Evolutionary conservation across 208 protist species (phyloP).

Genomic region (Crithidia mellificae): DNA sequence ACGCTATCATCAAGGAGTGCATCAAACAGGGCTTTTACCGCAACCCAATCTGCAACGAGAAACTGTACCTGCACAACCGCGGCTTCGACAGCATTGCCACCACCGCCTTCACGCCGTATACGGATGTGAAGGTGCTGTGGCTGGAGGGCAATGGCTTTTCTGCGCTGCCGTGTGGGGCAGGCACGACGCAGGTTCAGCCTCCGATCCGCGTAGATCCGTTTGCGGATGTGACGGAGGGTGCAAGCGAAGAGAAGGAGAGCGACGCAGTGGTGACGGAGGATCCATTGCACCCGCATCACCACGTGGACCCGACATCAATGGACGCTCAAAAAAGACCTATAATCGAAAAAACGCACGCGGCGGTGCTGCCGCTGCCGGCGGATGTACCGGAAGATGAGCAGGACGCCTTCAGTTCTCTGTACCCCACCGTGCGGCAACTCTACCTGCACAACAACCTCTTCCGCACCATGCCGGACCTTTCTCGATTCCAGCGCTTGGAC

Average conservation of each 20-base stretch:
- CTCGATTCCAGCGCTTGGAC: constrained; percentile 80
- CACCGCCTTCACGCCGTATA: constrained; percentile 82
- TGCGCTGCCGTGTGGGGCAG: constrained; percentile 55
- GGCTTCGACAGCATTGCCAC: constrained; percentile 83
- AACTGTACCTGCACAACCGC: constrained; percentile 93
- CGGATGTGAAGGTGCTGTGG: constrained; percentile 92
- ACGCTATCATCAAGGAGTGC: constrained; percentile 87
- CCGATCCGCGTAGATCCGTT: constrained; percentile 39
- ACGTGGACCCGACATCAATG: constrained; percentile 19
- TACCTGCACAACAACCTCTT: constrained; percentile 95
- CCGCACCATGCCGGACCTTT: constrained; percentile 82
- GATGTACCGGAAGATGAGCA: constrained; percentile 30
- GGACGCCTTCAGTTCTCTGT: constrained; percentile 82
- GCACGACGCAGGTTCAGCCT: constrained; percentile 46
- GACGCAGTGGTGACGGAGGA: constrained; percentile 2
- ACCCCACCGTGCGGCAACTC: constrained; percentile 85
- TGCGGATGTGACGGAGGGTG: constrained; percentile 13
- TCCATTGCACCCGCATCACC: no score
- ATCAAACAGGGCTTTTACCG: constrained; percentile 84
- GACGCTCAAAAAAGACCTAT: no score
- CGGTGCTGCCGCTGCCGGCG: constrained; percentile 17
- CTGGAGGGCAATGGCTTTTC: constrained; percentile 91
- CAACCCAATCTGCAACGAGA: constrained; percentile 94
- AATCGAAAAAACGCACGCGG: not conserved
- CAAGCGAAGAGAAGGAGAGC: constrained; percentile 14